Base-by-base conservation (phyloP, 1,284 basidiomycete genomes). In the Papiliotrema terrestris region DNA sequence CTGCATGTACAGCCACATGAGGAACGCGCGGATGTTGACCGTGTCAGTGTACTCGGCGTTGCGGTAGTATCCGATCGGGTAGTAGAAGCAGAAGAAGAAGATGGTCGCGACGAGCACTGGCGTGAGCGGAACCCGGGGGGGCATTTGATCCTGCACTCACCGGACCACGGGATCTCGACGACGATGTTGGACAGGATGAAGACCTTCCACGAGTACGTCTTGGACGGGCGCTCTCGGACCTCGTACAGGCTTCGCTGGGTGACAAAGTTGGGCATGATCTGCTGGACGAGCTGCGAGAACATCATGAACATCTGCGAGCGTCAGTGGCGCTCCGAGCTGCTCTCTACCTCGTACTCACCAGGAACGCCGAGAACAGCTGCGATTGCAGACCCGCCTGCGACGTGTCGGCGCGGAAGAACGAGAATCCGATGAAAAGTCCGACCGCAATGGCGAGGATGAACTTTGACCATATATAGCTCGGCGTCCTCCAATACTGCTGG, bases 141-240 rank as follows among this genome's bases (percentile, higher is more conserved):
- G 26, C 26, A 14, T 29, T 32, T 13, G 26, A 32, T 17, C 15
- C n/a, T n/a, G n/a, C n/a, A 62, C 60, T 59, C 22, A 63, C 59
- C 36, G 41, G 59, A 56, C 71, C 69, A 74, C 2, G 72, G 74
- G 35, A 75, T 66, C 61, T 76, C 75, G 41, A 75, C 78, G 15
- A 80, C 44, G 42, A 80, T 71, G 60, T 75, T 75, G 44, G 63
- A 66, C 36, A 72, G 51, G 45, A 74, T 72, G 45, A 92, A 82
- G 1, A 87, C 84, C 8, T 84, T 80, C 91, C 91, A 94, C 49
- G 83, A 84, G 78, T 92, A 94, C 68, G 89, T 88, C 67, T 86
- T 83, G 61, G 86, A 87, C 0, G 86, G 81, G 1, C 84, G 81
- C 71, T 90, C 88, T 35, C 88, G 82, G 14, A 84, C 83, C 68